Base-by-base conservation (phyloP, 352 stramenopile genomes). In the Peronosclerospora sorghi region DNA sequence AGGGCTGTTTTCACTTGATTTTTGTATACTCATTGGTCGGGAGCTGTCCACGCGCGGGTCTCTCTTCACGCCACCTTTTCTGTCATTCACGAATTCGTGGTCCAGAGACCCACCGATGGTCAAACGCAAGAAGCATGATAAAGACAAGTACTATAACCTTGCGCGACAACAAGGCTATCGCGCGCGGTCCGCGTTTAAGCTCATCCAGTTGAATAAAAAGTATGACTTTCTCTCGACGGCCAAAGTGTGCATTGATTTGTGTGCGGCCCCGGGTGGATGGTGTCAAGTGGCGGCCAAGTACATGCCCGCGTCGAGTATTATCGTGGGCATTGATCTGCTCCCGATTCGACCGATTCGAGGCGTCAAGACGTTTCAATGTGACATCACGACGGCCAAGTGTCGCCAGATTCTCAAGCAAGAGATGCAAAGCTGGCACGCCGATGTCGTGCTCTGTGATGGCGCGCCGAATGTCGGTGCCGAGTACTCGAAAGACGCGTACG, bases 141-240 rank as follows among this genome's bases (percentile, higher is more conserved):
- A 97, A 71, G 96, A 99, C 73, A 99, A 99, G 69, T 99, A 99
- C 74, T 99, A 99, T 71, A 94, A 97, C 62, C 68, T 98, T 42
- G 96, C 96, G 8, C 95, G 96, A 39, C 95, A 98, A 71, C 96
- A 99, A 78, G 96, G 97, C 13, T 98, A 98, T 68, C 87, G 97
- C 58, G 95, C 95, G 18, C 94, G 97, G 40, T 97, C 96, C 5
- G 96, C 96, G 15, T 99, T 99, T 78, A 99, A 99, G 82, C 81
- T 99, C 27, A 97, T 98, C 62, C 89, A 97, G 73, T 95, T 99
- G 41, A 99, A 99, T 79, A 96, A 97, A 61, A 98, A 98, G 76
- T 98, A 98, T 86, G 83, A 97, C 53, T 95, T 99, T 35, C 66
- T 99, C 17, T 85, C 79, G 34, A 96, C 93, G 28, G 87, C 95